Evolutionary conservation across 108 stramenopile species (phyloP).

Genomic region (Skeletonema potamos): DNA sequence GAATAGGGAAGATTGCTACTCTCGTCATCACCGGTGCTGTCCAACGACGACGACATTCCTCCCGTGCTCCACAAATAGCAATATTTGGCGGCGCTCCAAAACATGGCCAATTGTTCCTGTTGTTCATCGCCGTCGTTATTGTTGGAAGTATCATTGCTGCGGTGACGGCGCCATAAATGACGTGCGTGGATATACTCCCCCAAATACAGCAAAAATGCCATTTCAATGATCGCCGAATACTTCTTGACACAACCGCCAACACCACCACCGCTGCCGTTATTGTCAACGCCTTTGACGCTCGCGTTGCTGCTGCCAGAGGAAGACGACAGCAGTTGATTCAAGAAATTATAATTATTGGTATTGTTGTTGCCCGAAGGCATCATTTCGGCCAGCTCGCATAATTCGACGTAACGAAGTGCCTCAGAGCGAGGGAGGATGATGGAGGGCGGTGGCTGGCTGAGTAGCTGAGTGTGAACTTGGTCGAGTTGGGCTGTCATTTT

Average conservation of each 20-base stretch:
- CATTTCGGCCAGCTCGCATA: constrained; percentile 44
- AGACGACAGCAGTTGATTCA: neutral
- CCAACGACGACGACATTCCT: constrained; percentile 12
- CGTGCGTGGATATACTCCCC: constrained; percentile 45
- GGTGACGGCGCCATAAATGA: constrained; percentile 40
- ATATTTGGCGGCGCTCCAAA: constrained; percentile 41
- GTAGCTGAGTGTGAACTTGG: neutral
- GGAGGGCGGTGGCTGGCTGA: constrained; percentile 13
- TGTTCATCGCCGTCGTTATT: constrained; percentile 8
- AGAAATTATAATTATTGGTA: neutral
- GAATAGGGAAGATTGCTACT: constrained; percentile 30
- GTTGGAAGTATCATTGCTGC: neutral
- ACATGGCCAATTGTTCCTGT: constrained; percentile 22
- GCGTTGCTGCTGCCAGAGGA: neutral
- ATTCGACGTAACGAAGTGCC: constrained; percentile 24
- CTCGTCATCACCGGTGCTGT: neutral
- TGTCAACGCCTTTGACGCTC: neutral
- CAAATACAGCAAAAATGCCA: constrained; percentile 46
- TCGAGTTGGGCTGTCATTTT: too few species aligned
- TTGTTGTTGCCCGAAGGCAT: constrained; percentile 1
- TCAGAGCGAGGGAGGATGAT: constrained; percentile 24
- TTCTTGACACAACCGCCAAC: neutral
- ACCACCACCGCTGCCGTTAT: neutral
- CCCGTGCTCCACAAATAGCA: constrained; percentile 37
- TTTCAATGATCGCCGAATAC: constrained; percentile 26